A percentile compares a stretch with the other conserved stretches of the same genome.
phyloP scores from a whole-genome alignment of 2,329 filamentous ascomycete species.

The Hysterium pulicare region DNA sequence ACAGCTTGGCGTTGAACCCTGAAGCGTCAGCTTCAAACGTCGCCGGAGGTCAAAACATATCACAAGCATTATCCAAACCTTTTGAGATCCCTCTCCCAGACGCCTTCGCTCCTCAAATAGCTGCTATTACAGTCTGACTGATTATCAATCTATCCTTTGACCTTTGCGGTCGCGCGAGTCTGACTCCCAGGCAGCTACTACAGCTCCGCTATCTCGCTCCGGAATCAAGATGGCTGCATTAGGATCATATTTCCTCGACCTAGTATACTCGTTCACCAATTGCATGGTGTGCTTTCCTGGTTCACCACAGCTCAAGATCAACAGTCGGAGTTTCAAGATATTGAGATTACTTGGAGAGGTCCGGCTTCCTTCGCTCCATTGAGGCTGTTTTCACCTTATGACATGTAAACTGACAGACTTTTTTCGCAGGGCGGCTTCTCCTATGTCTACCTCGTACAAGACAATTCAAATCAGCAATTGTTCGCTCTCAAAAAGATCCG shows the following conservation, averaged over 20 bases:
- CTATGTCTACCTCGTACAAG: slow-evolving; percentile 97
- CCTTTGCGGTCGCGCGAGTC: too few relatives aligned
- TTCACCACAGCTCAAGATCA: slow-evolving; percentile 92
- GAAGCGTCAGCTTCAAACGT: too few relatives aligned
- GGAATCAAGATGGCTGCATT: slow-evolving; percentile 14
- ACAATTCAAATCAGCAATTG: slow-evolving; percentile 75
- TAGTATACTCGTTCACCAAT: slow-evolving; percentile 87
- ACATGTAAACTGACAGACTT: slow-evolving; percentile 12
- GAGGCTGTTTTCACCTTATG: neutral
- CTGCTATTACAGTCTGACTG: too few relatives aligned
- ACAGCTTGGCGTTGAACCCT: too few relatives aligned
- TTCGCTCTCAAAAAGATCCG: slow-evolving; percentile 98
- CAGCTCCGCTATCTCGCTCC: neutral
- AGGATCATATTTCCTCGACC: slow-evolving; percentile 69
- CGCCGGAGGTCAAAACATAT: too few relatives aligned
- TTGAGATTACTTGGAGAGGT: slow-evolving; percentile 89
- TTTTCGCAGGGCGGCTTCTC: slow-evolving; percentile 80
- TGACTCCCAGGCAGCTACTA: too few relatives aligned
- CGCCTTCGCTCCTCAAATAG: too few relatives aligned
- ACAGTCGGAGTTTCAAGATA: slow-evolving; percentile 93
- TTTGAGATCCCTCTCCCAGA: too few relatives aligned
- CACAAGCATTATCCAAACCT: too few relatives aligned
- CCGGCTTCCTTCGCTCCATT: slow-evolving; percentile 13
- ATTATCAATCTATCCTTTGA: too few relatives aligned
- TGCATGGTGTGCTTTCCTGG: slow-evolving; percentile 96